Evolutionary conservation across 768 basidiomycete genomes (phyloP), one percentile per base, ranked within the genome.

Genomic region (Trametes sanguinea): DNA sequence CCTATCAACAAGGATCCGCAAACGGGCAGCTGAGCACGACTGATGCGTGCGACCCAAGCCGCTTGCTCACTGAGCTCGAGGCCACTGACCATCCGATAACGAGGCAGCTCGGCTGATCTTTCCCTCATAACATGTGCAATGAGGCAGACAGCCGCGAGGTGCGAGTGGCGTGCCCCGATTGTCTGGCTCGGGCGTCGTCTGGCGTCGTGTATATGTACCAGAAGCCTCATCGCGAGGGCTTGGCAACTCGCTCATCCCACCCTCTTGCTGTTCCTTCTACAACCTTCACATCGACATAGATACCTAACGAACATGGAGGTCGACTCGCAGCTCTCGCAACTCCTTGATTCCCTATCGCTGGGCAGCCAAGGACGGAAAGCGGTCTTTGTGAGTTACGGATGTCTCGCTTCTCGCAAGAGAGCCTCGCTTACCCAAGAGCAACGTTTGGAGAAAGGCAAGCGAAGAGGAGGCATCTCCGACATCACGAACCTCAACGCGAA

Each of bases 381-480:
- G 1, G 43, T 52, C 53, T 60, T 65, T 57, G 71, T 72, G 66
- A 69, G 71, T 62, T 14, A 43, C 43, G 10, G 2, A 5, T 11
- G 2, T 27, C 43, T n/a, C 29, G 5, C 8, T 44, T 44, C 27
- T 17, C 6, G 14, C n/a, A 37, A n/a, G 32, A 40, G 27, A 2
- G 14, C 9, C 5, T 16, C 35, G 48, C 55, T 68, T 51, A 66
- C 63, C 33, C 45, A 13, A 9, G 13, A 10, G 22, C 46, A 11
- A 6, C 52, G 14, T 51, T 22, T 69, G 63, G 69, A 72, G 70
- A 66, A 65, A 70, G 71, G 66, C 17, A 69, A 68, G 53, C 63
- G 64, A 66, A 57, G 65, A 63, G 64, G 63, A n/a, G 42, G 47
- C 32, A 10, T 60, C 51, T 7, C 57, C 33, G 65, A 63, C 43